A percentile compares a stretch with the other conserved stretches of the same genome.
phyloP scores from a whole-genome alignment of 106 monocot genomes.

The Vanilla planifolia region DNA sequence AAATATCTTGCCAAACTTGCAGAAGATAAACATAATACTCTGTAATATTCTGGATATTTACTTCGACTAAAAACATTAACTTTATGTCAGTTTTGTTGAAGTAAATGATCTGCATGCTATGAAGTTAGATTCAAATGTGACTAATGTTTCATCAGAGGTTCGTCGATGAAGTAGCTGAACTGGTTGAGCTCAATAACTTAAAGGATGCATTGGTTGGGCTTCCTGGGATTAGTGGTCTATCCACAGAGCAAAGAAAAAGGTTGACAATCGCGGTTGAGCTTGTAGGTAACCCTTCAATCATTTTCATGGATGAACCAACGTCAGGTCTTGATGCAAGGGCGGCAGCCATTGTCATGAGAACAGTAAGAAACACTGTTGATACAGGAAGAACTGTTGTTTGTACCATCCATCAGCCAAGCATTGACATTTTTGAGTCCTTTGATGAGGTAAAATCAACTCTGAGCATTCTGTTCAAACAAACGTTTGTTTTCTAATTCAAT shows the following conservation, averaged over 20 bases:
- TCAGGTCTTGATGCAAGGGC: constrained; percentile 76
- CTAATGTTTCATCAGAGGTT: constrained; percentile 30
- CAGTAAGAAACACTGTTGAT: constrained; percentile 70
- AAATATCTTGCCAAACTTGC: neutral
- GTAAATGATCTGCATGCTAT: neutral
- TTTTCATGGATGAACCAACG: constrained; percentile 92
- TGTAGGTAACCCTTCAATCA: constrained; percentile 78
- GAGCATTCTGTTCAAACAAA: neutral
- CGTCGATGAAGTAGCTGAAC: constrained; percentile 65
- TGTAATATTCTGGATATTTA: too few species aligned
- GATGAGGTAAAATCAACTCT: constrained; percentile 49
- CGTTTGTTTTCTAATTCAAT: neutral
- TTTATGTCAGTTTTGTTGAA: too few species aligned
- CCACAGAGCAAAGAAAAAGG: constrained; percentile 75
- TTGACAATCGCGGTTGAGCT: constrained; percentile 79
- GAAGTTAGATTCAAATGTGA: neutral
- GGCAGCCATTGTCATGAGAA: constrained; percentile 75
- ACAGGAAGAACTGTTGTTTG: constrained; percentile 80
- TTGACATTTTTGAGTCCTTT: constrained; percentile 90
- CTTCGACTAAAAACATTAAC: too few species aligned
- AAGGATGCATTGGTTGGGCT: constrained; percentile 66
- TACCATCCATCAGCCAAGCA: constrained; percentile 77
- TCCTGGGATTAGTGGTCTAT: constrained; percentile 63
- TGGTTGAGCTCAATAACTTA: constrained; percentile 58
- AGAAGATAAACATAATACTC: neutral